These are phyloP conservation scores for Globisporangium rhizosaccharum DNA, from an alignment of 352 stramenopile genomes.

Conservation along the genomic window DNA sequence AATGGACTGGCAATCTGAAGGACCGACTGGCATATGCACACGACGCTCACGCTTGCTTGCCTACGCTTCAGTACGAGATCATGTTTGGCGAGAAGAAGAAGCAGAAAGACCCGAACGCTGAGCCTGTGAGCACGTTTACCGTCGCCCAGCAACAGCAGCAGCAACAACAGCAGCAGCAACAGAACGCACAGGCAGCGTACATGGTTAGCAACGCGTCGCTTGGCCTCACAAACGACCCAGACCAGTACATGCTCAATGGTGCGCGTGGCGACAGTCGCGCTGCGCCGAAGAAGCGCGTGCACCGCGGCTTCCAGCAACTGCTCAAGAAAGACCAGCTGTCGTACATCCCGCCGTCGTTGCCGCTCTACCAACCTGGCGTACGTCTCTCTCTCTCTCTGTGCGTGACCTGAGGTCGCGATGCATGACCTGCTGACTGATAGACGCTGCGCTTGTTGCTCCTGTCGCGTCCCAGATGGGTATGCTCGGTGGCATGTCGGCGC, in stretches of 20 bases:
- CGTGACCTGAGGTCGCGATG: too few species aligned
- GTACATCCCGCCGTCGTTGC: slow-evolving; percentile 59
- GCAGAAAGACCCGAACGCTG: slow-evolving; percentile 33
- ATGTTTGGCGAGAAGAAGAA: slow-evolving; percentile 84
- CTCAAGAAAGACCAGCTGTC: slow-evolving; percentile 69
- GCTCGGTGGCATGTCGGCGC: slow-evolving; percentile 44
- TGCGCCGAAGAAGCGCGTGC: slow-evolving; percentile 62
- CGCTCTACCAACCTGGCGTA: slow-evolving; percentile 68
- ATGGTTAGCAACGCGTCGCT: slow-evolving; percentile 26
- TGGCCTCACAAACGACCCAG: slow-evolving; percentile 56
- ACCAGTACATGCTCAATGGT: slow-evolving; percentile 53
- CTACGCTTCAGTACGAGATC: slow-evolving; percentile 69
- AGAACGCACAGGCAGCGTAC: slow-evolving; percentile 16
- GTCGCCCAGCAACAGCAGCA: slow-evolving; percentile 5
- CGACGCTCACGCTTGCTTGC: too few species aligned
- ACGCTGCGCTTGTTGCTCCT: slow-evolving; percentile 1
- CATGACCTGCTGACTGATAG: too few species aligned
- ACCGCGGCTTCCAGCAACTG: slow-evolving; percentile 75
- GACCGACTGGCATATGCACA: too few species aligned
- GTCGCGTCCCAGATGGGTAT: slow-evolving; percentile 80
- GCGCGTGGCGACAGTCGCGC: slow-evolving; percentile 20
- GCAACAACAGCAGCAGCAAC: slow-evolving; percentile 1
- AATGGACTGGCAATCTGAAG: background rate
- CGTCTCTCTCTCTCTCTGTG: slow-evolving; percentile 8
- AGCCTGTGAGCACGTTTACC: slow-evolving; percentile 27